Base-by-base conservation (phyloP, 768 basidiomycete genomes). In the Leucocoprinus leucothites region DNA sequence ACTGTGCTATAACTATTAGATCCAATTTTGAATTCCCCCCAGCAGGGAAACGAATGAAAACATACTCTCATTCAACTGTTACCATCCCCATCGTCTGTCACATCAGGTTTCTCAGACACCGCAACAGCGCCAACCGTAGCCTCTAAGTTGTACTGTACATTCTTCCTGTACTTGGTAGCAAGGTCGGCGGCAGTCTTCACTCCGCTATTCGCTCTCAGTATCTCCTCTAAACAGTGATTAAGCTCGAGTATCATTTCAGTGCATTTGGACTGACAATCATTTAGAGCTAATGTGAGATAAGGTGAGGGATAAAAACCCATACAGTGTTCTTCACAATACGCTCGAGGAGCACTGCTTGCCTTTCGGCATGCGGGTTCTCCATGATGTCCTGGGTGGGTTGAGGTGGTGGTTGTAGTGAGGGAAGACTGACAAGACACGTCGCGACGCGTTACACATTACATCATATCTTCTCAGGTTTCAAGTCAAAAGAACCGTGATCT, bases 281-380 rank as follows among this genome's bases (percentile, higher is more conserved):
- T 57, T 44, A 56, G 41, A 25, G 46, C 34, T 21, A 19, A 13
- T 46, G 44, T 57, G 56, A 25, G 47, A 9, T 3, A n/a, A 38
- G 4, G 14, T n/a, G 38, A 3, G 26, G 51, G 26, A 9, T 35
- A 38, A 40, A 38, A 8, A 75, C 9, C 3, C 86, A 59, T 58
- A 94, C 94, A 5, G 89, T 83, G 61, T 92, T 96, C 72, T 94
- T 95, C 22, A 93, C 74, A 63, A 98, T 94, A 24, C 94, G 82
- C 61, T 96, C 91, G 2, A 97, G 79, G 18, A 96, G 80, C 44
- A 94, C 86, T 28, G 91, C 92, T 67, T 98, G 94, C 41, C 90
- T 80, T 70, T 95, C 93, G 48, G 91, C 91, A 62, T 98, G 94
- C 19, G 94, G 94, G 68, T 96, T 96, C 71, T 97, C 93, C 94